Base-by-base conservation (phyloP, 75 land plant genomes). In the Sequoia sempervirens region DNA sequence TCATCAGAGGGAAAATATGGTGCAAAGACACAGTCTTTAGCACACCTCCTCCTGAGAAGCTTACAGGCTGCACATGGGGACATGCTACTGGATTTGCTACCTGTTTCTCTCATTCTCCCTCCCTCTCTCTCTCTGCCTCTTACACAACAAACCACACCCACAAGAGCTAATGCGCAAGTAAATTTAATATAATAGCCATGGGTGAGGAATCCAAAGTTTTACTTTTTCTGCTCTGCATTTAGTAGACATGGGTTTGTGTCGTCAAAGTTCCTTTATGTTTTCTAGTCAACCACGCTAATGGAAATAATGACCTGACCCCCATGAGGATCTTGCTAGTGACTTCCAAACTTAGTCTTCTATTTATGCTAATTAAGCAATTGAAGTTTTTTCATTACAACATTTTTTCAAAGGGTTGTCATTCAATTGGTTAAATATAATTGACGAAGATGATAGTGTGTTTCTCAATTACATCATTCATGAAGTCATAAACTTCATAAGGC, bases 11-110 rank as follows among this genome's bases (percentile, higher is more conserved):
- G 89, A 68, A 87, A 87, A 84, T 86, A 86, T 32, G 89, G 89
- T 41, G 89, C 89, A 45, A 87, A 87, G 36, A 87, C 82, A 43
- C 89, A 87, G n/a, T 86, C 89, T 23, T 43, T 50, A 18, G 89
- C 69, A 83, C 89, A 87, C 18, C 84, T 54, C 37, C 89, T 56
- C 18, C 89, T 50, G 46, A 87, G 66, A 41, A 87, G 64, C 80
- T 87, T 87, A 69, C 89, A 87, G 43, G 89, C 89, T 17, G 88
- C 89, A 58, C 89, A 87, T n/a, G 89, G 89, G 13, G 89, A 87
- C 73, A 70, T 70, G 36, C 13, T 32, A 70, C 66, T 61, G 66
- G 66, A 61, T 61, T 61, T 61, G n/a, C 66, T 23, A 23, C 66
- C n/a, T 61, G 66, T 61, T 7, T 73, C 73, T 83, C 85, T 61